phyloP scores from a whole-genome alignment of 148 eudicot species.

The Chenopodium formosanum region DNA sequence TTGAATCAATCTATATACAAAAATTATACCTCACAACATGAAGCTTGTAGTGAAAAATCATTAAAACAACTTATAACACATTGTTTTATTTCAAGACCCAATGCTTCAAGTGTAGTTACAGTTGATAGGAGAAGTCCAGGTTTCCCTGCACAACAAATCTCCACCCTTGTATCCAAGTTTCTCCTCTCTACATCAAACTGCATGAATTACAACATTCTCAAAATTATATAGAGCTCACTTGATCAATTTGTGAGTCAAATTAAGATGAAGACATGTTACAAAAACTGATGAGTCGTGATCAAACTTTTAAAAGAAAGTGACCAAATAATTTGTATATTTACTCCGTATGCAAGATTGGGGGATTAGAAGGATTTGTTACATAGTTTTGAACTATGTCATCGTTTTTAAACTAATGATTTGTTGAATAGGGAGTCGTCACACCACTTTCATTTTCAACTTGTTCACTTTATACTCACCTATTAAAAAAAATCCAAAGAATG shows the following conservation, averaged over 20 bases:
- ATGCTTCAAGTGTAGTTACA: slow-evolving; percentile 57
- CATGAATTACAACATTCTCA: neutral
- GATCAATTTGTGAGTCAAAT: neutral
- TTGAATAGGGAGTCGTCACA: too few relatives aligned
- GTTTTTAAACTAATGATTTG: too few relatives aligned
- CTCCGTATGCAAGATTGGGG: too few relatives aligned
- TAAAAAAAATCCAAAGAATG: too few relatives aligned
- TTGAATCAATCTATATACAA: neutral
- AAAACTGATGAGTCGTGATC: too few relatives aligned
- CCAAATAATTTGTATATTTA: too few relatives aligned
- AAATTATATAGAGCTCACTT: neutral
- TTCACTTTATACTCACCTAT: too few relatives aligned
- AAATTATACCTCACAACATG: slow-evolving; percentile 63
- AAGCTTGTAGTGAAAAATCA: slow-evolving; percentile 72
- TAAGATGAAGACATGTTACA: neutral
- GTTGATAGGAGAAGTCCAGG: slow-evolving; percentile 68
- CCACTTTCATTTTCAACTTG: too few relatives aligned
- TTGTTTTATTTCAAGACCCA: slow-evolving; percentile 79
- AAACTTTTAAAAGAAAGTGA: too few relatives aligned
- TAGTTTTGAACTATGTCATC: too few relatives aligned
- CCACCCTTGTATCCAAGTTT: slow-evolving; percentile 50
- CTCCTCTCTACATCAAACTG: slow-evolving; percentile 79
- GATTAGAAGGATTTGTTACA: too few relatives aligned
- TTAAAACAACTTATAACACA: slow-evolving; percentile 79
- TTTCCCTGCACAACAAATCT: slow-evolving; percentile 65